Base-by-base conservation (phyloP, 2,329 filamentous ascomycete genomes). In the Alternaria incomplexa region DNA sequence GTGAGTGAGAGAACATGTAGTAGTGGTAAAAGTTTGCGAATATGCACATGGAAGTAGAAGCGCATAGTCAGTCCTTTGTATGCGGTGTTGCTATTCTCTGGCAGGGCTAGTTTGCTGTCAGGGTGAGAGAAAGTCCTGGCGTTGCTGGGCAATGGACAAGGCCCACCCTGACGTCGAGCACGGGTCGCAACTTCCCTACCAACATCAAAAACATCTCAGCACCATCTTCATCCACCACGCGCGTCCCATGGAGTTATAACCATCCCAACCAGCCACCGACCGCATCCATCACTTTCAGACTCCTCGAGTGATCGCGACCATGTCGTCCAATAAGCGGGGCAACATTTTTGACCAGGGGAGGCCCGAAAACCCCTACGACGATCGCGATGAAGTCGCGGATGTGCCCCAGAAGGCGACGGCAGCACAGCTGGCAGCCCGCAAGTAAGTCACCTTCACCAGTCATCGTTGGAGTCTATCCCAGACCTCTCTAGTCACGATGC, bases 361-460 rank as follows among this genome's bases (percentile, higher is more conserved):
- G 56, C 66, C 69, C 17, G 75, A 76, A 50, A 26, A 55, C 12
- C 73, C 72, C 11, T 76, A 75, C 62, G 66, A 74, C 54, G 74
- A 75, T 44, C 66, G 68, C 48, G 67, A 72, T 32, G 77, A 78
- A 53, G 79, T 79, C 26, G 80, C 80, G 50, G 84, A 86, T 3
- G 78, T 80, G 68, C 81, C 83, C 25, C 80, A 83, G 69, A 81
- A 81, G 76, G 85, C 85, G 32, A 87, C 85, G 26, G 85, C 85
- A 43, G 85, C 85, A 43, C 85, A 87, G 76, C 54, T 87, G 77
- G 85, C 85, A 30, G 79, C 76, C 63, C 82, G 85, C 79, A 87
- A 83, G 85, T 87, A 80, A 82, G 85, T 86, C 50, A 65, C 40
- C 56, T 45, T 56, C 59, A 25, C 57, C 26, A 26, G 32, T 47